phyloP scores from a whole-genome alignment of 495 filamentous ascomycete genomes.

The Aspergillus ostianus region DNA sequence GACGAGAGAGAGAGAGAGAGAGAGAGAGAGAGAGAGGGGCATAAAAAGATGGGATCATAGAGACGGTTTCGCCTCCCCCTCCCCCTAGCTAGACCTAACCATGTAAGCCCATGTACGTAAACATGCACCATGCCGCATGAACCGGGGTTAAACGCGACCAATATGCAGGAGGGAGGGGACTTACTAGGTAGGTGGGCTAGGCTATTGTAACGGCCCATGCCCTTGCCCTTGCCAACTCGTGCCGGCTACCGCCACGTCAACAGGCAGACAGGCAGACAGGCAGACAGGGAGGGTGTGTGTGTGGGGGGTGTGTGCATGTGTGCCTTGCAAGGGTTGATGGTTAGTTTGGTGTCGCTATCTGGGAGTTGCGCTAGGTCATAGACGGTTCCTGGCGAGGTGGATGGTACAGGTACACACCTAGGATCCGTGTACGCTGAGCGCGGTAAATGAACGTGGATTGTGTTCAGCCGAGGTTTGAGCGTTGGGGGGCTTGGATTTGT shows the following conservation, averaged over 20 bases:
- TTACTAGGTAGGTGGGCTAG: no score
- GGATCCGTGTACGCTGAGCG: no score
- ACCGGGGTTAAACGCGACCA: background rate
- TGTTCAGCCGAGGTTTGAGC: background rate
- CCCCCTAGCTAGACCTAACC: no score
- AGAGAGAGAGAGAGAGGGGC: no score
- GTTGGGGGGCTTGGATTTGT: no score
- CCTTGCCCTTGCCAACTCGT: background rate
- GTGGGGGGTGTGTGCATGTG: background rate
- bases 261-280: background rate
- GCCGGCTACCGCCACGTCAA: background rate
- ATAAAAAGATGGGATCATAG: no score
- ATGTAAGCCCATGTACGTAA: background rate
- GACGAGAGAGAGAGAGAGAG: no score
- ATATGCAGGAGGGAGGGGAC: background rate
- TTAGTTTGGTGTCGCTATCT: background rate
- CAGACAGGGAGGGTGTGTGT: background rate
- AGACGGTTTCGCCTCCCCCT: no score
- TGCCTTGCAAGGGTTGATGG: background rate
- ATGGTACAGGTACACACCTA: no score
- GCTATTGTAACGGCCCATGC: background rate
- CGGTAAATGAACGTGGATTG: no score
- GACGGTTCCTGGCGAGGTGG: no score
- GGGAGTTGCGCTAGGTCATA: no score
- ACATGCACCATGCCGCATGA: background rate